Evolutionary conservation across 2,329 filamentous ascomycete species (phyloP), one percentile per base, ranked within the genome.

Genomic region (Cladophialophora psammophila): DNA sequence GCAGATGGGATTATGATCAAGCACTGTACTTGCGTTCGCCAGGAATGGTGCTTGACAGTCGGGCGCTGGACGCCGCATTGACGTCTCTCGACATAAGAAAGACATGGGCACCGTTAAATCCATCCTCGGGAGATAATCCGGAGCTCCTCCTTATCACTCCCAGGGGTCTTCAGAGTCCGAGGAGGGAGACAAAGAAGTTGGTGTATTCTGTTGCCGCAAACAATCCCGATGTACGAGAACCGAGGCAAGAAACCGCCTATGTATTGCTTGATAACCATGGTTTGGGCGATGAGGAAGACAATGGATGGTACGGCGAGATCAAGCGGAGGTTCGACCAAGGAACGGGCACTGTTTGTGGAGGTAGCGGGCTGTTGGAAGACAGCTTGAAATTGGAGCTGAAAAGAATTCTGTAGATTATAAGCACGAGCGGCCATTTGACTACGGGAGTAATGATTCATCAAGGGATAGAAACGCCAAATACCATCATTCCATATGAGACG

Each of bases 1-100:
- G 61, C 3, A 52, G 45, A 10, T 73, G 72, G 72, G 64, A 63
- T 5, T 82, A 82, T 67, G 79, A 82, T 57, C 78, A 79, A 45
- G 77, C 82, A 0, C 68, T 82, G 1, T 82, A 81, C 69, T 70
- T 82, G 3, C 78, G 77, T 42, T 77, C 78, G 0, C 81, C 80
- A 0, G 81, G 81, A 0, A 64, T 82, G 50, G 68, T 80, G 0
- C 70, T 80, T 34, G 76, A 82, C 55, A 76, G 74, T 0, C 72
- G 73, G 6, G 78, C 75, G 32, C 67, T 83, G 15, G 80, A 82
- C 63, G 63, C 74, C 3, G 70, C 81, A 48, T 72, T 83, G n/a
- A 71, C 52, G 9, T 59, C 65, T 5, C 34, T 45, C 2, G 59
- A 45, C 26, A 52, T 63, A 15, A 68, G 59, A 26, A 65, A 66